These are phyloP conservation scores for Apocynum venetum DNA, from an alignment of 257 asterid species.

Conservation along the genomic window DNA sequence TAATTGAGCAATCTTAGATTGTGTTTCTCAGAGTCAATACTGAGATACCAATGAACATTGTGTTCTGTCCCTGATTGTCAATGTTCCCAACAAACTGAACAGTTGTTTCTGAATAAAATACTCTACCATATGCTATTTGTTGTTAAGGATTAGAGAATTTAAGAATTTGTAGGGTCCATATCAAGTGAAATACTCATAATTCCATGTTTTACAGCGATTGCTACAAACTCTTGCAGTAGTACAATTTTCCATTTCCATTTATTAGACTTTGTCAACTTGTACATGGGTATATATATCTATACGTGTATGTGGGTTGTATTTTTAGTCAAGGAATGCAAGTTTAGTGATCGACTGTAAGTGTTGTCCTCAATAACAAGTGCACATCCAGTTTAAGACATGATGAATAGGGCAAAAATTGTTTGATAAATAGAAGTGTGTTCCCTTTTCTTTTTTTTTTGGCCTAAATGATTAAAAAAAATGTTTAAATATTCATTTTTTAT, in stretches of 20 bases:
- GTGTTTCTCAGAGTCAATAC: background rate
- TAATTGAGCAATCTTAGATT: background rate
- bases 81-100: background rate
- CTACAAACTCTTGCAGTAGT: background rate
- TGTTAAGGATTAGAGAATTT: background rate
- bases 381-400: background rate
- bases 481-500: background rate
- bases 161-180: background rate
- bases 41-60: background rate
- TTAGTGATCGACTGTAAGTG: background rate
- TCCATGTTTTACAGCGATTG: too few species aligned
- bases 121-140: background rate
- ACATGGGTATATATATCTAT: background rate
- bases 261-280: background rate
- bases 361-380: background rate
- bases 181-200: background rate
- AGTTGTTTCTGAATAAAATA: background rate
- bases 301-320: background rate
- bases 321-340: background rate
- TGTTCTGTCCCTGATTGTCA: background rate
- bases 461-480: background rate
- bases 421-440: background rate
- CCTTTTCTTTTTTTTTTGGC: too few species aligned
- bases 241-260: background rate
- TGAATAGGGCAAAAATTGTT: background rate